Conservation (phyloP, 208 protist genomes). For the Acanthamoeba triangularis region DNA sequence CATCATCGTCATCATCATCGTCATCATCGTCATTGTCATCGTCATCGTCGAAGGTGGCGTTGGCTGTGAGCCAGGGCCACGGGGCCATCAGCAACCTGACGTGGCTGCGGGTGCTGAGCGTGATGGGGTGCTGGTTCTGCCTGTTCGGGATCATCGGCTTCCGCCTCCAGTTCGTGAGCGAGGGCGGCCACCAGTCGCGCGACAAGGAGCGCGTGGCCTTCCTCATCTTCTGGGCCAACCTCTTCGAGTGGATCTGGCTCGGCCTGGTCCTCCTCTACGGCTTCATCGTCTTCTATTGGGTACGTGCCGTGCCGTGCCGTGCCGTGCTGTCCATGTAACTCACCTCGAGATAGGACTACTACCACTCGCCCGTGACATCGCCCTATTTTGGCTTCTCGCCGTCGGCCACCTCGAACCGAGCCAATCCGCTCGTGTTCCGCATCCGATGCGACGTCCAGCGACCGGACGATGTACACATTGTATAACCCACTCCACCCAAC, state of each 20-base stretch:
- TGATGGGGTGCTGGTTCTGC: slow-evolving; percentile 50
- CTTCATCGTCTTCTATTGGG: slow-evolving; percentile 57
- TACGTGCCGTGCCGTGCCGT: background rate
- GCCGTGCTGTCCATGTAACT: background rate
- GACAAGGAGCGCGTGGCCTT: slow-evolving; percentile 52
- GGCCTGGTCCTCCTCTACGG: slow-evolving; percentile 50
- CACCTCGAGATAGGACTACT: background rate
- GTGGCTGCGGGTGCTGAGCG: slow-evolving; percentile 32
- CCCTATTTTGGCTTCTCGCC: slow-evolving; percentile 29
- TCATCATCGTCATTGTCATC: background rate
- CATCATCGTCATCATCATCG: background rate
- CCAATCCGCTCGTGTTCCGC: slow-evolving; percentile 28
- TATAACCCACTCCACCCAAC: background rate
- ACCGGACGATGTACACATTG: slow-evolving; percentile 51
- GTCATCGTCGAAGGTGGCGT: background rate
- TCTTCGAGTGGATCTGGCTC: slow-evolving; percentile 56
- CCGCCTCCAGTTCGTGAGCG: slow-evolving; percentile 45
- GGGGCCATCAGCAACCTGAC: background rate
- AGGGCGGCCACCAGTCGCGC: slow-evolving; percentile 50
- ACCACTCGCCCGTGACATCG: slow-evolving; percentile 5
- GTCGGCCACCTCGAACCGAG: background rate
- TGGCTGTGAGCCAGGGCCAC: background rate
- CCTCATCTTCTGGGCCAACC: slow-evolving; percentile 56
- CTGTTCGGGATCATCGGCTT: slow-evolving; percentile 59
- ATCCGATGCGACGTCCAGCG: slow-evolving; percentile 39